A percentile compares a stretch with the other conserved stretches of the same genome.
phyloP scores from a whole-genome alignment of 805 yeast species.

The Candida jianshihensis region DNA sequence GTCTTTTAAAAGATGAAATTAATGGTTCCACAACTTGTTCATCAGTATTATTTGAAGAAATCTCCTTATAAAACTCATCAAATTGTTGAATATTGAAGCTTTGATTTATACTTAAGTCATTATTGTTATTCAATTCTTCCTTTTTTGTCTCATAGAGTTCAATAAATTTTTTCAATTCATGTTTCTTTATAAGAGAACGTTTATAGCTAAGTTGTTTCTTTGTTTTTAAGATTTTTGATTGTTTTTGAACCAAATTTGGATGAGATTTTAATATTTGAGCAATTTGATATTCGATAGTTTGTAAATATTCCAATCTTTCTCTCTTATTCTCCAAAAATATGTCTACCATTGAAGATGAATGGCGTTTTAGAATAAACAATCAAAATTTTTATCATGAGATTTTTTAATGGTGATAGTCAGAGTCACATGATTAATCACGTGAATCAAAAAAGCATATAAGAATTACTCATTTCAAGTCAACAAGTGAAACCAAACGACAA shows the following conservation, averaged over 20 bases:
- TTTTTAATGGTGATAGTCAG: too few species aligned
- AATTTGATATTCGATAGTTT: background rate
- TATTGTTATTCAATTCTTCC: constrained; percentile 9
- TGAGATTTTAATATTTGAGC: background rate
- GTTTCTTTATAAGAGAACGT: background rate
- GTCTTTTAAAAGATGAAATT: constrained; percentile 14
- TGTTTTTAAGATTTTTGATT: background rate
- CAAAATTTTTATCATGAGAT: too few species aligned
- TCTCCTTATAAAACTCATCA: constrained; percentile 26
- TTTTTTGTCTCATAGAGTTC: background rate
- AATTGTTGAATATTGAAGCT: constrained; percentile 25
- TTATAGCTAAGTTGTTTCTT: background rate
- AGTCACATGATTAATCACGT: too few species aligned
- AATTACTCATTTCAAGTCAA: too few species aligned
- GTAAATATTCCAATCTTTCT: background rate
- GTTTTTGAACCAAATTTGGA: background rate
- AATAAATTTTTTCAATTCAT: background rate
- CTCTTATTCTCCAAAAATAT: background rate
- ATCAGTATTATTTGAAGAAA: constrained; percentile 25
- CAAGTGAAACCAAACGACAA: constrained; percentile 2
- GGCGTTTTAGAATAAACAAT: too few species aligned
- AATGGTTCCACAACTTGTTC: constrained; percentile 22
- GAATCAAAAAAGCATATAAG: background rate
- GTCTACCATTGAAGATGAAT: too few species aligned
- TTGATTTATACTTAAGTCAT: constrained; percentile 11